Evolutionary conservation across 257 asterid genomes (phyloP).

Genomic region (Coffea eugenioides): DNA sequence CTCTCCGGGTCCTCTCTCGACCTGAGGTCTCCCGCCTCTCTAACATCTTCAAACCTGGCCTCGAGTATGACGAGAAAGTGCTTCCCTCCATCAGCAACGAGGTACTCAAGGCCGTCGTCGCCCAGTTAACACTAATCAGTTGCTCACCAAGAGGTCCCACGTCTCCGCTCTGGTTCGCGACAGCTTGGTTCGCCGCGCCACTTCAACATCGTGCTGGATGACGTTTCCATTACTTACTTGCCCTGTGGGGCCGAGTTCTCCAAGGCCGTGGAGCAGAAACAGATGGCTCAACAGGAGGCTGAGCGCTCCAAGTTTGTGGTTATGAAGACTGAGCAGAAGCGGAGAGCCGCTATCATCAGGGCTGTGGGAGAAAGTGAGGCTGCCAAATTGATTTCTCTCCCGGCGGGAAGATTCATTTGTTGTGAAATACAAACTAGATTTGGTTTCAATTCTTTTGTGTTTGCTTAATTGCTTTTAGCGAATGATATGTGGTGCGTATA

Average conservation of each 20-base stretch:
- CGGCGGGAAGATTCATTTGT: too few relatives aligned
- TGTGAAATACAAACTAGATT: too few relatives aligned
- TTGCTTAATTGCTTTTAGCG: too few relatives aligned
- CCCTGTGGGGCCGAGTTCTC: constrained; percentile 90
- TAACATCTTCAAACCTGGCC: constrained; percentile 60
- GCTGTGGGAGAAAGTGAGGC: constrained; percentile 57
- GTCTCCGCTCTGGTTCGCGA: constrained; percentile 91
- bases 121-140: constrained; percentile 90
- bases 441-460: too few relatives aligned
- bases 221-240: constrained; percentile 88
- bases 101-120: constrained; percentile 87
- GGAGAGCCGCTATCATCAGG: constrained; percentile 31
- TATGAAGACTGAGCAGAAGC: constrained; percentile 73
- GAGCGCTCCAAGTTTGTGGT: constrained; percentile 93
- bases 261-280: constrained; percentile 95
- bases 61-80: constrained; percentile 89
- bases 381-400: constrained; percentile 41
- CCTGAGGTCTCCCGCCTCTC: too few relatives aligned
- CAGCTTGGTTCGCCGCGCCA: constrained; percentile 77
- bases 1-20: too few relatives aligned
- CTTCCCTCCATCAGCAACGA: constrained; percentile 95
- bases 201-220: constrained; percentile 30
- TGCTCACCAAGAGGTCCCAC: constrained; percentile 87
- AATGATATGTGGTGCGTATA: too few relatives aligned
- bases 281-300: constrained; percentile 98